Evolutionary conservation across 441 rosid genomes (phyloP).

Genomic region (Capsella rubella): DNA sequence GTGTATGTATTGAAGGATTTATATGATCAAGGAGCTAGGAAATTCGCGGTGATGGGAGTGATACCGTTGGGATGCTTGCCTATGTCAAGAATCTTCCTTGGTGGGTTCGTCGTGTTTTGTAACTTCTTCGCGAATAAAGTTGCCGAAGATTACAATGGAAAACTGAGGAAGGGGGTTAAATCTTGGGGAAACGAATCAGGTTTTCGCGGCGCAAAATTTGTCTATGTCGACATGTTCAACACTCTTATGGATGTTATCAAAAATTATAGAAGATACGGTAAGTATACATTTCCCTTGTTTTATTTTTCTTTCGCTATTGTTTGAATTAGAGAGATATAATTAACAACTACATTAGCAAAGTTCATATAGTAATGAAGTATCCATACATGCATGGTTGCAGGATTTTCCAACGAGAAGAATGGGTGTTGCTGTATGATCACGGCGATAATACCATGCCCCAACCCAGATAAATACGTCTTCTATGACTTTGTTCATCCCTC

Average conservation of each 20-base stretch:
- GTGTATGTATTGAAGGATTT: conserved; percentile 27
- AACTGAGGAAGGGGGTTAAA: neutral
- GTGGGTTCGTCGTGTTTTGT: conserved; percentile 26
- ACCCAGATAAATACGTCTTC: conserved; percentile 52
- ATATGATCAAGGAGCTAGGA: conserved; percentile 41
- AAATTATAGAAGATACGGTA: conserved; percentile 58
- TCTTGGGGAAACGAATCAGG: conserved; percentile 29
- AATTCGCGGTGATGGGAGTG: conserved; percentile 47
- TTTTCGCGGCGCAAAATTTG: conserved; percentile 52
- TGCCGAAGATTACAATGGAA: conserved; percentile 45
- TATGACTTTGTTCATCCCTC: conserved; percentile 79
- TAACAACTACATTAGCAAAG: neutral
- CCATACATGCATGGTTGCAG: conserved; percentile 30
- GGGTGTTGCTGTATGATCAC: conserved; percentile 63
- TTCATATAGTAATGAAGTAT: neutral
- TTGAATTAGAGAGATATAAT: neutral
- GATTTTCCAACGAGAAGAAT: conserved; percentile 39
- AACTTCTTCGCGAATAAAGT: conserved; percentile 34
- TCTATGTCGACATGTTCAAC: conserved; percentile 61
- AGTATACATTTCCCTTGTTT: conserved; percentile 1
- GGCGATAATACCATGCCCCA: conserved; percentile 45
- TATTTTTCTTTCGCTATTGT: neutral
- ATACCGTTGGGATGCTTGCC: conserved; percentile 44
- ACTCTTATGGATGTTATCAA: conserved; percentile 58
- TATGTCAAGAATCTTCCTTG: conserved; percentile 37